Base-by-base conservation (phyloP, 352 stramenopile genomes). In the Pythium aquatile region DNA sequence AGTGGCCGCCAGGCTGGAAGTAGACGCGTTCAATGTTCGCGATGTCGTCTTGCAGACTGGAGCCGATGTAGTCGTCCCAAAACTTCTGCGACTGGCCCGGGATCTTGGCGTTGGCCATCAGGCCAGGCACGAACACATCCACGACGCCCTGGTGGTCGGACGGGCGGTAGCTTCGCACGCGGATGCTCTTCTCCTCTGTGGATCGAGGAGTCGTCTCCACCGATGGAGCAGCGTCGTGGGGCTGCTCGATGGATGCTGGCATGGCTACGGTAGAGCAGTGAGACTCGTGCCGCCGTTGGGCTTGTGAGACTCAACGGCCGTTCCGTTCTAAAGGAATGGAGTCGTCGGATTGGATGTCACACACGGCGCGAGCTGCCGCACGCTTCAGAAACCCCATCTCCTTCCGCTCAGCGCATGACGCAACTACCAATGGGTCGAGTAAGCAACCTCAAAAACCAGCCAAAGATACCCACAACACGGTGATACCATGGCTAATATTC, bases 1-100 rank as follows among this genome's bases (percentile, higher is more conserved):
- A 83, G 60, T 81, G 79, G 48, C 75, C 75, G 17, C 73, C 75
- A 8, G 56, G 48, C 20, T 44, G 33, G 14, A 83, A 74, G 69
- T 83, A 87, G 3, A 61, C 65, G 55, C 57, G 53, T 14, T 69
- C 28, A 17, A 83, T 81, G 39, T 79, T 57, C 30, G 58, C 59
- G 24, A 87, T 54, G 58, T 84, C 74, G 0, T 61, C 52, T 20
- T 72, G 55, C 33, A 85, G 24, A 55, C 55, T 68, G 30, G 74
- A 42, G 46, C 69, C 30, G 2, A 83, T 44, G 58, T 75, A 68
- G 35, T 63, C 44, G 5, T 48, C 37, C 53, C 64, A 73, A 30
- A 75, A 30, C 8, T 47, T 10, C 55, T 29, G 5, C 40, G 44
- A 8, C 24, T 61, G 39, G 3, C 32, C 37, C 10, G 33, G 32